Conservation (phyloP, 352 stramenopile genomes). For the Globisporangium heterothallicum region DNA sequence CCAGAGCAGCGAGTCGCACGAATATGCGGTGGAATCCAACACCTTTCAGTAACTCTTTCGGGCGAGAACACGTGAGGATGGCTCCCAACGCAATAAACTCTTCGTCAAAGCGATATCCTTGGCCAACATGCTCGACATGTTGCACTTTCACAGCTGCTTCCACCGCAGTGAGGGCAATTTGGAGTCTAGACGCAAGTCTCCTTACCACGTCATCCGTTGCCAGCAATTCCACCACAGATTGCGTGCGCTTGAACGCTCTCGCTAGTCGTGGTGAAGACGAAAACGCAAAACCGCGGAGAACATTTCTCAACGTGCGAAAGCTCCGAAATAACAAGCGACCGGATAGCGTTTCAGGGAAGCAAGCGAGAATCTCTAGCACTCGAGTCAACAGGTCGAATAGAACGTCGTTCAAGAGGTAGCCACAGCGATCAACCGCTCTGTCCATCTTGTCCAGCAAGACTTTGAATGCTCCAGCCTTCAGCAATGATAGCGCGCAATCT, state of each 20-base stretch:
- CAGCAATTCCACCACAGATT: slow-evolving; percentile 1
- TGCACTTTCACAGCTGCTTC: neutral
- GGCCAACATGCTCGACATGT: neutral
- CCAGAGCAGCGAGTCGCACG: slow-evolving; percentile 12
- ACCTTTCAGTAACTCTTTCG: slow-evolving; percentile 13
- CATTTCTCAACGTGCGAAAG: neutral
- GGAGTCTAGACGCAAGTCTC: neutral
- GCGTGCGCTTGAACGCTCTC: neutral
- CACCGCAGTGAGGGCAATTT: neutral
- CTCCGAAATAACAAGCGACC: neutral
- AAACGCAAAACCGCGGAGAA: neutral
- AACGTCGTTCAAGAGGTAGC: neutral
- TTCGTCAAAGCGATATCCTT: slow-evolving; percentile 12
- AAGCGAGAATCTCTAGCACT: slow-evolving; percentile 1
- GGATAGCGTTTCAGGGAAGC: neutral
- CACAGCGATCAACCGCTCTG: neutral
- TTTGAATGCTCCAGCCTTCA: neutral
- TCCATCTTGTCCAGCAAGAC: slow-evolving; percentile 8
- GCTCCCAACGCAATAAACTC: slow-evolving; percentile 18
- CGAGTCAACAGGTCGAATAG: neutral
- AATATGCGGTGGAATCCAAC: slow-evolving; percentile 12
- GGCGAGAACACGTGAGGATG: slow-evolving; percentile 18
- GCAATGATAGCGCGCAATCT: neutral
- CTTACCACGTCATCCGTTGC: neutral
- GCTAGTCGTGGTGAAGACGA: neutral